Base-by-base conservation (phyloP, 495 filamentous ascomycete species). In the Cladorrhinum samala region DNA sequence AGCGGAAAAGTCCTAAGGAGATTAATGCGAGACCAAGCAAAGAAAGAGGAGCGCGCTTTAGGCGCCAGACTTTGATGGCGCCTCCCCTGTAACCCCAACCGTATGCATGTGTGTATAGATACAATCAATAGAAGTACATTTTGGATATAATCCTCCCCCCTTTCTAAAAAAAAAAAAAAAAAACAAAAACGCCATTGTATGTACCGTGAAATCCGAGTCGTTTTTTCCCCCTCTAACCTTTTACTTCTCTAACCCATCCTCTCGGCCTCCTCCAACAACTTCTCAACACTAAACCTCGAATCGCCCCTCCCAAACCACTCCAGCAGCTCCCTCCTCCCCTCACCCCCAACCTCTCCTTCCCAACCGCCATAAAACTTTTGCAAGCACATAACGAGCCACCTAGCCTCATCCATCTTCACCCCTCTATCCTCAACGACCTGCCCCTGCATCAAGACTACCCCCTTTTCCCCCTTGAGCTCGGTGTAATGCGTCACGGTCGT, bases 401-500 rank as follows among this genome's bases (percentile, higher is more conserved):
- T 81, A 21, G 86, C 90, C 64, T 97, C 85, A 14, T 88, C 75
- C 2, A 87, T 83, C 16, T 74, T 84, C 13, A 96, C 82, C 2
- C 93, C 92, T 8, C 83, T 67, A 2, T 87, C 86, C 45, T 85
- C 83, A 56, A 87, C 75, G 25, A 98, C 86, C 53, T 74, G 72
- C 1, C 93, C 93, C 58, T 90, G 83, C 77, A 95, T 80, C 41
- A 98, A 72, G 24, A 96, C 90, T 42, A 96, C 59, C 6, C 82
- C 87, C 59, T 89, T 87, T 2, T 77, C 72, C 52, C 77, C 77
- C 9, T 80, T 80, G 18, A 95, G 70, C 55, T 98, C 93, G 18
- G 83, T 69, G 66, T 97, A 88, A 61, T 96, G 89, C 55, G 91
- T 96, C 19, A 96, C 70, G 1, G 89, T 96, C 2, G 94, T 97